These are phyloP conservation scores for Dalbergia cultrata DNA, from an alignment of 306 rosid species.

Conservation along the genomic window DNA sequence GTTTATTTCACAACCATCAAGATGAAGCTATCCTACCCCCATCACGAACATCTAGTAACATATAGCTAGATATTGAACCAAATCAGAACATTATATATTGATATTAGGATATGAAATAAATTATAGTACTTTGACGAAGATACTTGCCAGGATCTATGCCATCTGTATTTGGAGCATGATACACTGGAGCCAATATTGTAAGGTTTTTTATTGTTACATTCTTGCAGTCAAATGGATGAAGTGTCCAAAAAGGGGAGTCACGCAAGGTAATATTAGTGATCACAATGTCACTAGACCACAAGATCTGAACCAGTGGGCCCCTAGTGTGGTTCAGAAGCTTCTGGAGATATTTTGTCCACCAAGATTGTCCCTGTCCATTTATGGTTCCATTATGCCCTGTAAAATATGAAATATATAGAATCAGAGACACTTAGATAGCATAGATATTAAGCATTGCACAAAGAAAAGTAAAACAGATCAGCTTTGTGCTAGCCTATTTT, in stretches of 20 bases:
- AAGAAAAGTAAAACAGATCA: neutral
- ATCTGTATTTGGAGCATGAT: conserved; percentile 89
- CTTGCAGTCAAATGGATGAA: conserved; percentile 97
- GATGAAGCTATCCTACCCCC: neutral
- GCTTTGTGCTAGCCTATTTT: neutral
- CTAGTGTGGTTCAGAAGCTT: conserved; percentile 93
- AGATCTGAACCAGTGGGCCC: conserved; percentile 90
- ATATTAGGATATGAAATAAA: neutral
- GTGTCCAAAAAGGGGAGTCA: conserved; percentile 97
- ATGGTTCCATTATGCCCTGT: conserved; percentile 97
- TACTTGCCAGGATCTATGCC: conserved; percentile 94
- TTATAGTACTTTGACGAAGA: neutral
- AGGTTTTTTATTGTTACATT: conserved; percentile 79
- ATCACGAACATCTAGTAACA: conserved; percentile 4
- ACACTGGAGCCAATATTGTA: conserved; percentile 85
- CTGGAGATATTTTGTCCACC: conserved; percentile 92
- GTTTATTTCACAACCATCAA: too few species aligned
- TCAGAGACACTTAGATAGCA: conserved; percentile 46
- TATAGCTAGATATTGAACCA: neutral
- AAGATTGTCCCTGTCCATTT: conserved; percentile 89
- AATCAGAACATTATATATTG: conserved; percentile 20
- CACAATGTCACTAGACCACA: conserved; percentile 89
- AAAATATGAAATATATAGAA: conserved; percentile 39
- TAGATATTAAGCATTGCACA: conserved; percentile 21
- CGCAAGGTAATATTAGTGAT: conserved; percentile 81